A percentile compares a stretch with the other conserved stretches of the same genome.
Conservation (phyloP, 2,329 filamentous ascomycete genomes). For the Leptographium galeiforme region DNA sequence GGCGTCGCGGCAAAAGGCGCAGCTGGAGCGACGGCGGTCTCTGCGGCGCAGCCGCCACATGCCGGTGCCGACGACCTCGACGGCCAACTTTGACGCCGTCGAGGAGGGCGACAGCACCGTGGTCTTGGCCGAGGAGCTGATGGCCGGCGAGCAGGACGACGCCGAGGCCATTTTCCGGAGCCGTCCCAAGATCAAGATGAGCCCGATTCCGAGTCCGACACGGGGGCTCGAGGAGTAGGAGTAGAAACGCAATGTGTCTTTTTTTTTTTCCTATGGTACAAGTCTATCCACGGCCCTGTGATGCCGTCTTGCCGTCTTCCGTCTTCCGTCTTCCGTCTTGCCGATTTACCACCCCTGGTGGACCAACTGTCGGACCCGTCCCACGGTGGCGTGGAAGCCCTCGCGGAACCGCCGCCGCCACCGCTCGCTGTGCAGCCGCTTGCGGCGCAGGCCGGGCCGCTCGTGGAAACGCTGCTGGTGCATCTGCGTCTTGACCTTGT, state of each 20-base stretch:
- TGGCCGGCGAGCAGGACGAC: conserved; percentile 51
- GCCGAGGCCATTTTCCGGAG: conserved; percentile 78
- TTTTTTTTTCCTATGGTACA: background rate
- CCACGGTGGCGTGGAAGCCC: conserved; percentile 52
- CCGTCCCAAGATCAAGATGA: conserved; percentile 64
- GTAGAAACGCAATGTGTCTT: background rate
- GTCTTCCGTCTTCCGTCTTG: too few species aligned
- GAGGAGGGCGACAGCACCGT: conserved; percentile 27
- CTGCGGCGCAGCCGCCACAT: conserved; percentile 22
- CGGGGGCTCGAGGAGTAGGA: background rate
- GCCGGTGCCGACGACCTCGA: background rate
- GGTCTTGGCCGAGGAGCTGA: conserved; percentile 53
- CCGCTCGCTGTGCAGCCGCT: conserved; percentile 56
- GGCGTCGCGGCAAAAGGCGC: conserved; percentile 45
- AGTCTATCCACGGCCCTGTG: too few species aligned
- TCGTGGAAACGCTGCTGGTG: conserved; percentile 58
- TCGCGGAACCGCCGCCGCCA: conserved; percentile 57
- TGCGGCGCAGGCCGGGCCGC: conserved; percentile 61
- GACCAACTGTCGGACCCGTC: conserved; percentile 54
- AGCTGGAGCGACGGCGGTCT: conserved; percentile 41
- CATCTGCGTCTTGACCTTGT: conserved; percentile 44
- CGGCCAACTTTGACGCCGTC: conserved; percentile 32
- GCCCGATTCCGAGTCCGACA: conserved; percentile 45
- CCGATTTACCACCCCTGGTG: conserved; percentile 69
- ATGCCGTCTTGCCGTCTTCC: too few species aligned